These are phyloP conservation scores for Acanthamoeba divionensis DNA, from an alignment of 208 protist species.

Conservation along the genomic window DNA sequence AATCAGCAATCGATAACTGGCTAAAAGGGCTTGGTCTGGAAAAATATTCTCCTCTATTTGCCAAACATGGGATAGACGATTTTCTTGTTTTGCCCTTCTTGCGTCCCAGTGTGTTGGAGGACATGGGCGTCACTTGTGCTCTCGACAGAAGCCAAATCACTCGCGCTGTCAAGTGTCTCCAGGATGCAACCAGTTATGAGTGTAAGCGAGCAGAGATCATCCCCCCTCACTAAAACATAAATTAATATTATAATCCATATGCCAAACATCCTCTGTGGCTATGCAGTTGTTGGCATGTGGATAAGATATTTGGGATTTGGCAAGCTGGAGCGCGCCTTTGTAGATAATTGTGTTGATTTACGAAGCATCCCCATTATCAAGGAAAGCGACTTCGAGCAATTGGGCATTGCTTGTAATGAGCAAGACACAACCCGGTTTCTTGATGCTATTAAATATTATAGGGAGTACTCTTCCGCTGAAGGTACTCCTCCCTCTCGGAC, in stretches of 20 bases:
- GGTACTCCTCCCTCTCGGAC: neutral
- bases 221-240: too few relatives aligned
- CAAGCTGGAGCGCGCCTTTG: neutral
- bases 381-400: constrained; percentile 4
- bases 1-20: constrained; percentile 22
- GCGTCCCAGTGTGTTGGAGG: constrained; percentile 27
- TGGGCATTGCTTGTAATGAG: constrained; percentile 4
- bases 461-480: constrained; percentile 50
- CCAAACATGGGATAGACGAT: neutral
- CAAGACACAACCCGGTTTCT: neutral
- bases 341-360: neutral
- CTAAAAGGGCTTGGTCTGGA: neutral
- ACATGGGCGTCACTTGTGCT: neutral
- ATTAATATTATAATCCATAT: too few relatives aligned
- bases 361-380: neutral
- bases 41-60: neutral
- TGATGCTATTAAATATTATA: constrained; percentile 26
- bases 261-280: too few relatives aligned
- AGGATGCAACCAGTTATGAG: neutral
- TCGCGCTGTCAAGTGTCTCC: constrained; percentile 9
- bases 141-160: neutral
- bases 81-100: constrained; percentile 45
- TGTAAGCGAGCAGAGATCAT: too few relatives aligned
- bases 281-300: constrained; percentile 18
- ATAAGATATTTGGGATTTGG: constrained; percentile 6